A percentile compares a stretch with the other conserved stretches of the same genome.
These are phyloP conservation scores for Pyrenula aspistea DNA, from an alignment of 495 filamentous ascomycete genomes.

Conservation along the genomic window DNA sequence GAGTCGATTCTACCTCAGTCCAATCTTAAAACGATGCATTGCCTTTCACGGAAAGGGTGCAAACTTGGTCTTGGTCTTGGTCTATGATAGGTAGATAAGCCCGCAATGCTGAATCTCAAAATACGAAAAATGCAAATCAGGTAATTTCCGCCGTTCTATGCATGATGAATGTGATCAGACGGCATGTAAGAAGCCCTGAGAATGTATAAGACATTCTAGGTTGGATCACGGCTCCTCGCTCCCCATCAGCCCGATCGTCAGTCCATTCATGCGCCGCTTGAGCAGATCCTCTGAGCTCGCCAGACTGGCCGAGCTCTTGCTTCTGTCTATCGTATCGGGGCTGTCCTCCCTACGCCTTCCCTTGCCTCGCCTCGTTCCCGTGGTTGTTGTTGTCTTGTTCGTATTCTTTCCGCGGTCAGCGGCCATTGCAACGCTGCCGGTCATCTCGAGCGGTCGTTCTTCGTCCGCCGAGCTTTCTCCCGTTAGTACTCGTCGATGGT, in stretches of 20 bases:
- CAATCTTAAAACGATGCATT: no score
- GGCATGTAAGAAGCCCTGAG: no score
- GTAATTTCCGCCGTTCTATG: no score
- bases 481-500: conserved; percentile 28
- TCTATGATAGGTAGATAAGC: no score
- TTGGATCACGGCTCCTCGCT: conserved; percentile 36
- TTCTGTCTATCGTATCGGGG: conserved; percentile 14
- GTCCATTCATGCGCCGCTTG: conserved; percentile 70
- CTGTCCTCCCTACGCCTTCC: not conserved
- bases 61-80: no score
- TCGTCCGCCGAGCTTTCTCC: conserved; percentile 68
- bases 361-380: conserved; percentile 4
- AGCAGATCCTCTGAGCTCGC: conserved; percentile 77
- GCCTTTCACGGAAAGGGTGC: no score
- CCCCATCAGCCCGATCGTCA: conserved; percentile 70
- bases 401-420: not conserved
- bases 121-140: no score
- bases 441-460: conserved; percentile 70
- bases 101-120: no score
- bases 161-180: no score
- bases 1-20: no score
- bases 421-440: not conserved
- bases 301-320: conserved; percentile 56
- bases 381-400: not conserved
- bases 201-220: no score